Evolutionary conservation across 495 filamentous ascomycete genomes (phyloP), one percentile per base, ranked within the genome.

Genomic region (Pyrenula massariospora): DNA sequence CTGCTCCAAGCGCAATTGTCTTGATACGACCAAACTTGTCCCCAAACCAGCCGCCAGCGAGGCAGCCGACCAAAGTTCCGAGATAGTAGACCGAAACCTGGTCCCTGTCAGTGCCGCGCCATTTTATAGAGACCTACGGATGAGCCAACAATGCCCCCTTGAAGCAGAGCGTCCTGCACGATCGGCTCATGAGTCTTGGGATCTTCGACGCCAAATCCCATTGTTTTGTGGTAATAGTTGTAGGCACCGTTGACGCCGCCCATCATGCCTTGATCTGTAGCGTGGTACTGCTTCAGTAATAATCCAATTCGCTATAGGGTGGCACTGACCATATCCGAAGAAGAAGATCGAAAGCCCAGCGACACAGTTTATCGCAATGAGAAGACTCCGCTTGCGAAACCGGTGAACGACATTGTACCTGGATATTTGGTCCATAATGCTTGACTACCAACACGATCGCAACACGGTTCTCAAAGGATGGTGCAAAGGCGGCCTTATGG

Each of bases 241-340:
- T 77, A 73, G 25, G 80, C 72, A 52, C 78, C 82, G 65, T 88
- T 88, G 8, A 89, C 86, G 51, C 86, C 85, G 20, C 82, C 79
- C 83, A 88, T 89, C 76, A 89, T 80, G 56, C 86, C 85, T 63
- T 85, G 82, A 57, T 85, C n/a, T n/a, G n/a, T n/a, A n/a, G n/a
- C n/a, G n/a, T n/a, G n/a, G n/a, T n/a, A n/a, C n/a, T n/a, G n/a
- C n/a, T n/a, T n/a, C n/a, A n/a, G n/a, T n/a, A n/a, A n/a, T n/a
- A n/a, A n/a, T n/a, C n/a, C n/a, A n/a, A n/a, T n/a, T n/a, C n/a
- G n/a, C n/a, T n/a, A n/a, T n/a, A n/a, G n/a, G n/a, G n/a, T n/a
- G n/a, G n/a, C n/a, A n/a, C n/a, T n/a, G n/a, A n/a, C n/a, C 82
- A 65, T 85, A 86, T 54, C 79, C 80, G 50, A 82, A 80, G 70